phyloP scores from a whole-genome alignment of 257 asterid genomes.

The Rubia yunnanensis region DNA sequence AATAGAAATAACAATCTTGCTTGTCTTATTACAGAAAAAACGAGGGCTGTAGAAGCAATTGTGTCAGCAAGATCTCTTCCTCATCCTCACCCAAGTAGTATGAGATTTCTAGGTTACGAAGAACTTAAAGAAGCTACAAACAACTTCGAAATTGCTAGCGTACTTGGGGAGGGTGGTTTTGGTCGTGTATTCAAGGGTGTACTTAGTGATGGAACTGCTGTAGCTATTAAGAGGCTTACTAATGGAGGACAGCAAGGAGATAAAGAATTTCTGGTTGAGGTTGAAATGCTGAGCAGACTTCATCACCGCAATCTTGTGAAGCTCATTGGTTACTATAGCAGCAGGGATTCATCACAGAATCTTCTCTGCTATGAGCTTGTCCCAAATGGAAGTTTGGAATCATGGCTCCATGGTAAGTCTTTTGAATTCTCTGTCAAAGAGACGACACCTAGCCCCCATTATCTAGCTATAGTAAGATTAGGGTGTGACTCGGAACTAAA shows the following conservation, averaged over 20 bases:
- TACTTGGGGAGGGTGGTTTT: slow-evolving; percentile 97
- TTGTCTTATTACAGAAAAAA: slow-evolving; percentile 36
- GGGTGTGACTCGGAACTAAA: neutral
- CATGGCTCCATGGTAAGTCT: slow-evolving; percentile 89
- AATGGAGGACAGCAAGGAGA: slow-evolving; percentile 96
- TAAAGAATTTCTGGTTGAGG: slow-evolving; percentile 91
- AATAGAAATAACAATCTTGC: neutral
- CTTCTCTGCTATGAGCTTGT: slow-evolving; percentile 95
- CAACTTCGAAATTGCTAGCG: slow-evolving; percentile 62
- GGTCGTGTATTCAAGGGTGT: slow-evolving; percentile 92
- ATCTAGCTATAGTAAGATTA: neutral
- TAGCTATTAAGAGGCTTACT: slow-evolving; percentile 84
- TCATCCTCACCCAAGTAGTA: slow-evolving; percentile 83
- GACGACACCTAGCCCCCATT: neutral
- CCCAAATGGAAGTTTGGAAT: slow-evolving; percentile 91
- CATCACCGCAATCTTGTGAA: slow-evolving; percentile 97
- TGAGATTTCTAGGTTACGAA: slow-evolving; percentile 66
- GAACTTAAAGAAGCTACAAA: slow-evolving; percentile 88
- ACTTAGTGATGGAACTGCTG: slow-evolving; percentile 80
- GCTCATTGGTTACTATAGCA: slow-evolving; percentile 85
- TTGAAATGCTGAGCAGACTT: slow-evolving; percentile 94
- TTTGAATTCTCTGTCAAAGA: neutral
- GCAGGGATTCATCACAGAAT: slow-evolving; percentile 69
- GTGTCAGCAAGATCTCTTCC: slow-evolving; percentile 57
- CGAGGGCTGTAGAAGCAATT: slow-evolving; percentile 32